phyloP scores from a whole-genome alignment of 768 basidiomycete species.

The Amanita pseudoporphyria region DNA sequence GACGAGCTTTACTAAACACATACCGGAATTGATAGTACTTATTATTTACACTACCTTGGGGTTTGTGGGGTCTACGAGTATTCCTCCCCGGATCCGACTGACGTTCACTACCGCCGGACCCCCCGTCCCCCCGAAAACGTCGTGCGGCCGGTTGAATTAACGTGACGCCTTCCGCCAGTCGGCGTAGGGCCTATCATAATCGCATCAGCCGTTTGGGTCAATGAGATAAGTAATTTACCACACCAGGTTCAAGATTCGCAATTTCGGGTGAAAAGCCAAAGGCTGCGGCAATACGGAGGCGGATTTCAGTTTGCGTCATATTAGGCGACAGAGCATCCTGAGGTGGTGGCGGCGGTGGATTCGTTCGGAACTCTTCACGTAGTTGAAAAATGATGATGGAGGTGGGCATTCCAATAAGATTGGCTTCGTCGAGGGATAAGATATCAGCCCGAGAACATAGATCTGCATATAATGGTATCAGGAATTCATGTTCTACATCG shows the following conservation, averaged over 20 bases:
- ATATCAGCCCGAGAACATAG: slow-evolving; percentile 30
- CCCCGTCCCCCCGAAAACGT: neutral
- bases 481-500: slow-evolving; percentile 24
- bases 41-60: neutral
- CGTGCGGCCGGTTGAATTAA: neutral
- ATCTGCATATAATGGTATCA: slow-evolving; percentile 32
- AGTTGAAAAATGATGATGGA: slow-evolving; percentile 10
- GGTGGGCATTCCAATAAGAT: slow-evolving; percentile 31
- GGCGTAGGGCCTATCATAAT: neutral
- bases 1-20: neutral
- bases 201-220: neutral
- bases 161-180: neutral
- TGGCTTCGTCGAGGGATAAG: slow-evolving; percentile 35
- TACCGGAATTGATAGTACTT: neutral
- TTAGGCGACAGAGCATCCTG: too few relatives aligned
- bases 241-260: neutral
- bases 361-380: neutral
- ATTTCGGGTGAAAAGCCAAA: neutral
- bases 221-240: neutral
- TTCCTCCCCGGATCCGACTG: neutral
- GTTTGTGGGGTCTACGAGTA: neutral
- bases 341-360: neutral
- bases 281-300: neutral
- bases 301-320: neutral
- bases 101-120: neutral